These are phyloP conservation scores for Polychaeton citri DNA, from an alignment of 2,329 filamentous ascomycete species.

Conservation along the genomic window DNA sequence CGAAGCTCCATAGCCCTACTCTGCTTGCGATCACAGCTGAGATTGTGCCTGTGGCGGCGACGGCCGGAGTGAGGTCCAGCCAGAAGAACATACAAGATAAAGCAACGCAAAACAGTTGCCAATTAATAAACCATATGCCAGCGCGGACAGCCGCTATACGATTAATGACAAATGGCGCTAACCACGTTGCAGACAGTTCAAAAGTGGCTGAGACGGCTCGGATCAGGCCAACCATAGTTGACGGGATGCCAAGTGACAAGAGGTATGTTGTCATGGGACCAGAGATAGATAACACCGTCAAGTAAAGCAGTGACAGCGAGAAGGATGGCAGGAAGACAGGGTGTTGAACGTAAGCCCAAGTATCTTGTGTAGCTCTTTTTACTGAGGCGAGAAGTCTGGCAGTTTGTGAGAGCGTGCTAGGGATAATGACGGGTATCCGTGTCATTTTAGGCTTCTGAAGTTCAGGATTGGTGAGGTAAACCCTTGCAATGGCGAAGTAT, in stretches of 20 bases:
- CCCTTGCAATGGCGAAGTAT: conserved; percentile 40
- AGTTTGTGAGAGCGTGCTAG: background rate
- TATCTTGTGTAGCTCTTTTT: conserved; percentile 8
- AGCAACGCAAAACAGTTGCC: conserved; percentile 47
- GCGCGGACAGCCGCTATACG: conserved; percentile 41
- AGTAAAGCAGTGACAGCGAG: conserved; percentile 45
- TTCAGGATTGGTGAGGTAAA: conserved; percentile 20
- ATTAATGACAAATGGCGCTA: conserved; percentile 42
- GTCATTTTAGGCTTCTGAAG: conserved; percentile 9
- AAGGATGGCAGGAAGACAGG: conserved; percentile 48
- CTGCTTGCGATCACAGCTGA: conserved; percentile 27
- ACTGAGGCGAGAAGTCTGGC: background rate
- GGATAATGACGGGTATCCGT: background rate
- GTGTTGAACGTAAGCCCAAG: conserved; percentile 37
- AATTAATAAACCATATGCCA: conserved; percentile 58
- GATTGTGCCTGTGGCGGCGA: conserved; percentile 20
- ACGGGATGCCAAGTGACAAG: conserved; percentile 38
- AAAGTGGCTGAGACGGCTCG: conserved; percentile 40
- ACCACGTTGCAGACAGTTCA: conserved; percentile 49
- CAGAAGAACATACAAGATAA: conserved; percentile 25
- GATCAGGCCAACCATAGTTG: conserved; percentile 39
- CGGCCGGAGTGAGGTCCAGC: conserved; percentile 6
- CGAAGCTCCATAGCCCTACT: conserved; percentile 35
- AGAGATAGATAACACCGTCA: conserved; percentile 46
- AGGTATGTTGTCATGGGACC: conserved; percentile 55